Evolutionary conservation across 768 basidiomycete species (phyloP), one percentile per base, ranked within the genome.

Genomic region (Asterophora lycoperdoides): DNA sequence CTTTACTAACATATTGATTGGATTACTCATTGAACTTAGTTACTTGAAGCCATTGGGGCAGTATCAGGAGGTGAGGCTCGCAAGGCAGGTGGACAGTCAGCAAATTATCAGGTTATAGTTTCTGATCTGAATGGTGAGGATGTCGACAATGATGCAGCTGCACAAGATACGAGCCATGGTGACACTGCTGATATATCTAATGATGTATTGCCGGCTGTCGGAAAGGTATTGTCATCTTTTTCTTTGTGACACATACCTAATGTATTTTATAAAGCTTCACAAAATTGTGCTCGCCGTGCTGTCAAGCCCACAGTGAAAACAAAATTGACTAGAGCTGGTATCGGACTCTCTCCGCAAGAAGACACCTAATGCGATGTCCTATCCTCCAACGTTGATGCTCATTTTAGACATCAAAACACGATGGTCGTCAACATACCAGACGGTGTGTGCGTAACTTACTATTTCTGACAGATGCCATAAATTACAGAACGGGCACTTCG

Each of bases 41-140:
- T 70, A 2, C 61, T 70, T 2, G 62, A 69, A 41, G 62, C 48
- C 3, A 67, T 68, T 35, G 61, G 67, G 8, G 61, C 52, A 3
- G 41, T 66, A 5, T 60, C 53, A 2, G 49, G 45, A 35, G 18
- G 35, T 6, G 61, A 60, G 23, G 23, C 23, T 23, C 10, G 41
- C 49, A 6, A 54, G 51, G 29, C 58, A 58, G 34, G 60, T 58
- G 0, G 26, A 39, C 23, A 23, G 1, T 56, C 58, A 0, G 53
- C 52, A 8, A 56, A 55, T 18, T 60, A 62, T 41, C 60, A 65
- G 44, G 56, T 65, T 34, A 30, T 39, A 5, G 54, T 56, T 7
- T 52, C 52, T 1, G 52, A 40, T 20, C 36, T 46, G 10, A 46
- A 58, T 19, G 35, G 48, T 14, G 6, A 28, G 5, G 10, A 38